These are phyloP conservation scores for Blepharisma stoltei DNA, from an alignment of 73 alveolate genomes.

Conservation along the genomic window DNA sequence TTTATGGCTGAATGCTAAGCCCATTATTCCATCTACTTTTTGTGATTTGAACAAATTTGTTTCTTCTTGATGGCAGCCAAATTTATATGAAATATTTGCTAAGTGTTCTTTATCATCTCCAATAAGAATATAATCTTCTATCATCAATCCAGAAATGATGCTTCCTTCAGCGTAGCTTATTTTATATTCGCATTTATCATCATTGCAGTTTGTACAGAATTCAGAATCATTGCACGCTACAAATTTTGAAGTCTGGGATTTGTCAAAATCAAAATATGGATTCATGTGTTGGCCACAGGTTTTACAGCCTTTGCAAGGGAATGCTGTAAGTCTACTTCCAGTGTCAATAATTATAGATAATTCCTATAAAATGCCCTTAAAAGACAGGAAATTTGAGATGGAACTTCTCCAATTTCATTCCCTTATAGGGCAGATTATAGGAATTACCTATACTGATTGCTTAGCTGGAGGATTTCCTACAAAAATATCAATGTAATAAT, in stretches of 20 bases:
- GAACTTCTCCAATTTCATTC: no score
- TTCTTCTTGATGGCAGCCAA: constrained; percentile 88
- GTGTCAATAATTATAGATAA: constrained; percentile 90
- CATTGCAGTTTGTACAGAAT: constrained; percentile 43
- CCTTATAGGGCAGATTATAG: no score
- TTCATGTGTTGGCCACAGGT: constrained; percentile 87
- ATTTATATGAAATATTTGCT: not conserved
- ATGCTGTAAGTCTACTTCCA: constrained; percentile 84
- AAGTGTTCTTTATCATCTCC: constrained; percentile 53
- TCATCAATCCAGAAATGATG: constrained; percentile 68
- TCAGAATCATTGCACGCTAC: constrained; percentile 47
- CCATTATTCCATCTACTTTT: constrained; percentile 95
- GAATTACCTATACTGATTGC: no score
- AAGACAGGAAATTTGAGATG: no score
- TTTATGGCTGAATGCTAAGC: constrained; percentile 63
- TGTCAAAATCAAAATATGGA: constrained; percentile 42
- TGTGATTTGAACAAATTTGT: constrained; percentile 81
- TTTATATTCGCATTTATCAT: constrained; percentile 63
- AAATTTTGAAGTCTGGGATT: constrained; percentile 37
- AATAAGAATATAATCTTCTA: constrained; percentile 61
- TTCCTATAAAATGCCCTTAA: no score
- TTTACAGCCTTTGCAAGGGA: constrained; percentile 84
- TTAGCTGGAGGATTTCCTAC: not conserved
- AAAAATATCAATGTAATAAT: constrained; percentile 1
- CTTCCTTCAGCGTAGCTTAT: constrained; percentile 89